Evolutionary conservation across 768 basidiomycete species (phyloP), one percentile per base, ranked within the genome.

Genomic region (Pleurotus djamor): DNA sequence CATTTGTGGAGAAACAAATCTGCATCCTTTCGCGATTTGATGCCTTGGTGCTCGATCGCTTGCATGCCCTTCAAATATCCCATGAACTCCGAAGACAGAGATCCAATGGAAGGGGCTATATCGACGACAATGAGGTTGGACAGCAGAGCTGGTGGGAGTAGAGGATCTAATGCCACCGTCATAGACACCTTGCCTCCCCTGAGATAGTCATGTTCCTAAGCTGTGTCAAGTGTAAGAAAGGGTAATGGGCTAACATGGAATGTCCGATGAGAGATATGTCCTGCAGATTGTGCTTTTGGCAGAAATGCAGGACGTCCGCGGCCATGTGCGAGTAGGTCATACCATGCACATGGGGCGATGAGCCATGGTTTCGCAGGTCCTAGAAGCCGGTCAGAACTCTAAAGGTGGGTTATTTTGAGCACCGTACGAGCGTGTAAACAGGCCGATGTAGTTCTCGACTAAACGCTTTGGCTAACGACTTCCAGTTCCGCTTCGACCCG

Each of bases 321-420:
- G 92, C 92, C 92, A 96, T 91, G 38, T 86, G 80, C 7, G 74
- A 68, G 69, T 96, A 96, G 12, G 82, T 85, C 82, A 91, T 91
- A 0, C 88, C 87, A 9, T 73, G 74, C 13, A 75, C 78, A 68
- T 94, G 93, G 0, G 91, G 92, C 0, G 93, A 94, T 14, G 80
- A 70, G 1, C 95, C 95, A 64, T 96, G 94, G 66, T 96, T 97
- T n/a, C 95, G 80, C 21, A 96, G 77, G 71, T 97, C 91, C 91
- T 92, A 63, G 47, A 41, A 6, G 44, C 5, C 32, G 58, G 33
- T 28, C 32, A 10, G 5, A 5, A 10, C 17, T 12, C 44, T 6
- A 33, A 49, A n/a, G 28, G 28, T 36, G 21, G 21, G 21, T 28
- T 28, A 54, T 13, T 1, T 9, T 4, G 5, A 9, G 13, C 0